phyloP scores from a whole-genome alignment of 345 rosid genomes.

The Lenwebbia sp. region DNA sequence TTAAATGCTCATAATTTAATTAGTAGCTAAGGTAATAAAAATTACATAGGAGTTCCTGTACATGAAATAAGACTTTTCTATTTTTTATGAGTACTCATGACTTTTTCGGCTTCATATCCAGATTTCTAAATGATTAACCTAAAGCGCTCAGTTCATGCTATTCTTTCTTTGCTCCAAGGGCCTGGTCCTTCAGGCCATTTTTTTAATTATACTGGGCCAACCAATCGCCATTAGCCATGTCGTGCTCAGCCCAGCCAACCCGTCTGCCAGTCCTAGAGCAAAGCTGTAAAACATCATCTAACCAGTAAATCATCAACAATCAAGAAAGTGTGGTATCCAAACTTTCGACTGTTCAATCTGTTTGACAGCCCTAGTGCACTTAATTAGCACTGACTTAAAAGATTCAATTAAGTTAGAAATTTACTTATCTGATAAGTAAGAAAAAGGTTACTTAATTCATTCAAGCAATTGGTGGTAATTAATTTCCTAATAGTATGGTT shows the following conservation, averaged over 20 bases:
- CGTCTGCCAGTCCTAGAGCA: background rate
- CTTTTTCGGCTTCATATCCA: background rate
- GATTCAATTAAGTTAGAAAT: background rate
- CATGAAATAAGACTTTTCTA: no score
- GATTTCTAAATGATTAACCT: no score
- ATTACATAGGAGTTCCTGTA: no score
- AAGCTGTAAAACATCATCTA: background rate
- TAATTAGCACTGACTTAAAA: background rate
- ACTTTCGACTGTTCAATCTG: background rate
- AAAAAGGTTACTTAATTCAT: no score
- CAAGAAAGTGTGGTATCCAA: background rate
- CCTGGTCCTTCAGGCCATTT: background rate
- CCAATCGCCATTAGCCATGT: fast-evolving
- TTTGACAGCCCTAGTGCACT: background rate
- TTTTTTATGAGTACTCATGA: no score
- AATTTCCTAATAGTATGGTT: no score
- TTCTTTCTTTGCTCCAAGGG: background rate
- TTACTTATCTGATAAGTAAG: background rate
- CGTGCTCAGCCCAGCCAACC: background rate
- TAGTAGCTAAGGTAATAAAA: no score
- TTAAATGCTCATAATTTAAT: no score
- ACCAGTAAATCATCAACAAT: background rate
- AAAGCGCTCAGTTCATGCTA: background rate
- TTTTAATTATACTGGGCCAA: background rate
- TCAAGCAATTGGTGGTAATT: background rate